Evolutionary conservation across 169 alveolate genomes (phyloP), one percentile per base, ranked within the genome.

Genomic region (Cryptosporidium viatorum): DNA sequence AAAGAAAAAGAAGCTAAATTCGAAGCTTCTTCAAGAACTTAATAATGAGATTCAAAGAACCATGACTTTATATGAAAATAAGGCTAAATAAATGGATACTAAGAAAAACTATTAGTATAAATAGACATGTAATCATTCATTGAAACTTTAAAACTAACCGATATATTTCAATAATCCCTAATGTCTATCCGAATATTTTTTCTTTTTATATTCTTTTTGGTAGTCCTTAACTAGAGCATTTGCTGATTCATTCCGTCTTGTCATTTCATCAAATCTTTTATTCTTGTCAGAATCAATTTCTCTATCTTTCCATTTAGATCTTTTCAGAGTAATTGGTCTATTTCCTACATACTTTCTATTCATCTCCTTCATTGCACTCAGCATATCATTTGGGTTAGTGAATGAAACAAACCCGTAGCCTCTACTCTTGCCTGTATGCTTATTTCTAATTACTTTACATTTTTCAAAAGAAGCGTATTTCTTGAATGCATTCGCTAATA

Each of bases 331-430:
- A 18, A 97, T 95, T 23, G 99, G 99, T 70, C 99, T 95, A 92
- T 96, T 96, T 7, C 99, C 99, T 21, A 98, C 97, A 93, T 96
- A 97, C 85, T 95, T 96, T 70, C 98, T 96, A 85, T 98, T 94
- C 99, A 98, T 98, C 85, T 97, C 99, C 92, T 96, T 96, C 92
- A 97, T 91, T 14, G 99, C 98, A 65, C 93, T 94, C 58, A 97
- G 75, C 96, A 96, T 97, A 85, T 97, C 99, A 85, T 97, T 95
- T 23, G 97, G 97, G 70, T 94, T 95, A 37, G 94, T 86, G 75
- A 98, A 92, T 26, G 98, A 95, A 23, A 98, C 98, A 92, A 98
- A 98, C 16, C 99, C 99, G 86, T 96, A 98, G 14, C 99, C 99
- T 84, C 96, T 97, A 39, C 98, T 97, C 94, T 97, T 98, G 41